Evolutionary conservation across 805 yeast genomes (phyloP).

Genomic region (Metschnikowia bowlesiae): DNA sequence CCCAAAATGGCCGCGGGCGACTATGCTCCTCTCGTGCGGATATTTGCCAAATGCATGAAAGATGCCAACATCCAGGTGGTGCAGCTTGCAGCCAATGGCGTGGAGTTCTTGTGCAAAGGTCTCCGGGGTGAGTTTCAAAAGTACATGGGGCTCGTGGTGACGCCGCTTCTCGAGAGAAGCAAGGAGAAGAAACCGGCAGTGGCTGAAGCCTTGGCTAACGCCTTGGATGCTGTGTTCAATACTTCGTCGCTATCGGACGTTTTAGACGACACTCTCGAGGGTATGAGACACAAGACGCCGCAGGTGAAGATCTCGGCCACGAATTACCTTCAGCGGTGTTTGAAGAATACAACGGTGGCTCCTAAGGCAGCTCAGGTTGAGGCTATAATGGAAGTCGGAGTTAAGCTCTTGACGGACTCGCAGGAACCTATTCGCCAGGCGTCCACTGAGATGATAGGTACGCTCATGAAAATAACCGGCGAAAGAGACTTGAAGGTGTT

Average conservation of each 20-base stretch:
- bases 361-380: constrained; percentile 57
- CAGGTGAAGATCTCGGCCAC: constrained; percentile 72
- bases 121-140: constrained; percentile 52
- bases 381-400: constrained; percentile 48
- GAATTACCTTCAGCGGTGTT: constrained; percentile 58
- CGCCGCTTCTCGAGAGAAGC: constrained; percentile 70
- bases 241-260: constrained; percentile 50
- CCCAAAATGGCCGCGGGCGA: constrained; percentile 57
- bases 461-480: constrained; percentile 78
- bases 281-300: constrained; percentile 76
- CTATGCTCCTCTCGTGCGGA: constrained; percentile 57
- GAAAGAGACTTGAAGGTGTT: constrained; percentile 57
- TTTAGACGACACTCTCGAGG: constrained; percentile 54
- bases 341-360: constrained; percentile 43
- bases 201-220: constrained; percentile 60
- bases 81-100: constrained; percentile 66
- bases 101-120: constrained; percentile 61
- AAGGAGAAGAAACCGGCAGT: constrained; percentile 85
- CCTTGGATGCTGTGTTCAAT: constrained; percentile 61
- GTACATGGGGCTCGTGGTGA: constrained; percentile 50
- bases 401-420: constrained; percentile 72
- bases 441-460: constrained; percentile 75
- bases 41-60: constrained; percentile 66
- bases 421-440: constrained; percentile 79
- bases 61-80: constrained; percentile 91